These are phyloP conservation scores for Tilletia horrida DNA, from an alignment of 1,284 basidiomycete genomes.

Conservation along the genomic window DNA sequence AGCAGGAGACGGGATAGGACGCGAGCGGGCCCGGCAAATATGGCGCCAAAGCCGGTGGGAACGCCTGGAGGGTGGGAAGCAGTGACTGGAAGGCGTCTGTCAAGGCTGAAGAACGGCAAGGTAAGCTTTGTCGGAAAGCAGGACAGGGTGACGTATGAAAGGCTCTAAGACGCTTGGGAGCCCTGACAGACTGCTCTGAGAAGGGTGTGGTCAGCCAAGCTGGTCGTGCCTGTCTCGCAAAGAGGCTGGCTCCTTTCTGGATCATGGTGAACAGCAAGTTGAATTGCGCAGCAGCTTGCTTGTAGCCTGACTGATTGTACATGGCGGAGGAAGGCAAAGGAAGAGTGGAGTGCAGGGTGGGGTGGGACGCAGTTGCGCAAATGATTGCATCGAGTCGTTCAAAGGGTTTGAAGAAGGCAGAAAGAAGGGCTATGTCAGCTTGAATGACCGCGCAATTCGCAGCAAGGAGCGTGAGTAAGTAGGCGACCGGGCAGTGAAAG, in stretches of 20 bases:
- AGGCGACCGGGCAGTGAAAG: background rate
- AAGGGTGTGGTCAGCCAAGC: background rate
- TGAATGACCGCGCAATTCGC: background rate
- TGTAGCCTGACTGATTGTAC: no score
- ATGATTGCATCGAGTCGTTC: background rate
- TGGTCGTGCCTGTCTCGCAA: background rate
- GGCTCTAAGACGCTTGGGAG: background rate
- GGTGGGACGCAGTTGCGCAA: background rate
- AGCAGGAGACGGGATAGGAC: slow-evolving; percentile 63
- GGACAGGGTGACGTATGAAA: background rate
- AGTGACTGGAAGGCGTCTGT: slow-evolving; percentile 2
- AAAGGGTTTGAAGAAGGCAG: background rate
- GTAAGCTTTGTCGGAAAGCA: background rate
- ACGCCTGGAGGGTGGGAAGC: background rate
- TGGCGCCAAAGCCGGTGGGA: slow-evolving; percentile 3
- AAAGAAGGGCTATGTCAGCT: background rate
- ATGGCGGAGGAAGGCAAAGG: background rate
- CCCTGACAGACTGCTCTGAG: background rate
- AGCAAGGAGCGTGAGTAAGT: background rate
- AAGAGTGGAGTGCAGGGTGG: background rate
- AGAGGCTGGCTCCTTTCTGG: background rate
- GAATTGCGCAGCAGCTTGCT: background rate
- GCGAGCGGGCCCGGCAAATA: slow-evolving; percentile 31
- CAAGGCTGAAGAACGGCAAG: background rate
- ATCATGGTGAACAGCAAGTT: background rate